These are phyloP conservation scores for Megacollybia marginata DNA, from an alignment of 768 basidiomycete species.

Conservation along the genomic window DNA sequence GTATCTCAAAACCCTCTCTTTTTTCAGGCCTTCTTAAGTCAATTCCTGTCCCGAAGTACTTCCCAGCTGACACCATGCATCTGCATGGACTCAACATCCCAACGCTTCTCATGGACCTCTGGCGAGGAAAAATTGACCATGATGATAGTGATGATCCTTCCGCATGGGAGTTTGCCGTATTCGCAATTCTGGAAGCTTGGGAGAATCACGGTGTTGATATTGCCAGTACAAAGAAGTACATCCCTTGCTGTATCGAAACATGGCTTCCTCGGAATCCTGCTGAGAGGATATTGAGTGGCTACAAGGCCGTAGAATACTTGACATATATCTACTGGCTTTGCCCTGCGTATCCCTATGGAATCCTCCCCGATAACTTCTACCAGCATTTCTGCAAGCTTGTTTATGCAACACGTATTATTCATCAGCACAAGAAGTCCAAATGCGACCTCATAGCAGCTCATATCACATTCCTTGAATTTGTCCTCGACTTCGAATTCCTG, in stretches of 20 bases:
- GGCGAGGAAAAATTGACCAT: too few relatives aligned
- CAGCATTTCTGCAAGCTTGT: too few relatives aligned
- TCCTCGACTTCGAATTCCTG: too few relatives aligned
- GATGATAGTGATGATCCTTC: too few relatives aligned
- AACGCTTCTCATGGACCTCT: too few relatives aligned
- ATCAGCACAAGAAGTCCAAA: too few relatives aligned
- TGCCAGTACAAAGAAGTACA: background rate
- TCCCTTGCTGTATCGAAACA: conserved; percentile 19
- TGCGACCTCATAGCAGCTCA: too few relatives aligned
- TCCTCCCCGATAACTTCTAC: too few relatives aligned
- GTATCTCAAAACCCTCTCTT: background rate
- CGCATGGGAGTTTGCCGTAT: conserved; percentile 22
- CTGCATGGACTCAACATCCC: conserved; percentile 1
- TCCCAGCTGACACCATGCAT: conserved; percentile 9
- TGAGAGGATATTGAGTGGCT: conserved; percentile 20
- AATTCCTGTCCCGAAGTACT: too few relatives aligned
- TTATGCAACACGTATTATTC: too few relatives aligned
- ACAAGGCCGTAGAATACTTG: conserved; percentile 13
- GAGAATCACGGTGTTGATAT: conserved; percentile 9
- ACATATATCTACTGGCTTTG: conserved; percentile 5
- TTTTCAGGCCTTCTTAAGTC: too few relatives aligned
- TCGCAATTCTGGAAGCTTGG: conserved; percentile 8
- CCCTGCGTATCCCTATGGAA: conserved; percentile 3
- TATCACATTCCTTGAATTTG: too few relatives aligned
- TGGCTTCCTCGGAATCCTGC: conserved; percentile 18